Percentiles rank a stretch among this genome's conserved stretches.
Evolutionary conservation across 2,329 filamentous ascomycete species (phyloP).

Genomic region (Periglandula ipomoeae): DNA sequence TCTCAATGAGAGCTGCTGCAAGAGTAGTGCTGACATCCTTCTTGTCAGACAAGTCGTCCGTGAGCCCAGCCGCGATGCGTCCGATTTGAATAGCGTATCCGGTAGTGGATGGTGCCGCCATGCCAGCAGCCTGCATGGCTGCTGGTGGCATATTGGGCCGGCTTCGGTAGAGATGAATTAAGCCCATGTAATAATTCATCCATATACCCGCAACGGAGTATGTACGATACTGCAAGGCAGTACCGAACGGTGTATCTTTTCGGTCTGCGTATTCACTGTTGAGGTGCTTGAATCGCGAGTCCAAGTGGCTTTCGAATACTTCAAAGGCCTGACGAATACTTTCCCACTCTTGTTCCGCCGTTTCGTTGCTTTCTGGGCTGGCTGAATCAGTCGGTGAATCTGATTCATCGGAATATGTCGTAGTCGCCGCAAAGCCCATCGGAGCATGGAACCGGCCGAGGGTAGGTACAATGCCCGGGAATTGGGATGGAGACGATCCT

Average conservation of each 20-base stretch:
- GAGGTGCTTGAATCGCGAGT: slow-evolving; percentile 67
- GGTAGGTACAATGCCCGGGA: slow-evolving; percentile 47
- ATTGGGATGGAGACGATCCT: slow-evolving; percentile 31
- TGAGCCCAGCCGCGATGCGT: slow-evolving; percentile 66
- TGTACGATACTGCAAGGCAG: slow-evolving; percentile 70
- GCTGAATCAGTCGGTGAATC: slow-evolving; percentile 43
- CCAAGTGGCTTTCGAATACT: slow-evolving; percentile 55
- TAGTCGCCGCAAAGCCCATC: slow-evolving; percentile 44
- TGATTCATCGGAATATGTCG: slow-evolving; percentile 32
- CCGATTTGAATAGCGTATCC: slow-evolving; percentile 66
- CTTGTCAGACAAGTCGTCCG: slow-evolving; percentile 42
- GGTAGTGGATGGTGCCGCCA: slow-evolving; percentile 65
- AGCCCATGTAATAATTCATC: slow-evolving; percentile 77
- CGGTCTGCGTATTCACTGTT: slow-evolving; percentile 54
- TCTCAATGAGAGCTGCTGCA: slow-evolving; percentile 74
- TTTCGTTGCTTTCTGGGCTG: slow-evolving; percentile 54
- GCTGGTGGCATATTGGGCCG: slow-evolving; percentile 89
- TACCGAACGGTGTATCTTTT: slow-evolving; percentile 67
- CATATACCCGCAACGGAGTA: slow-evolving; percentile 83
- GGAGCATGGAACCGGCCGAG: slow-evolving; percentile 40
- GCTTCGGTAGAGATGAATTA: slow-evolving; percentile 71
- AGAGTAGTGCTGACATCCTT: slow-evolving; percentile 64
- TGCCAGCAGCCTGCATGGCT: slow-evolving; percentile 75
- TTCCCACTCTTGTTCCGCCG: slow-evolving; percentile 72
- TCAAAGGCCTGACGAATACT: slow-evolving; percentile 63